These are phyloP conservation scores for Pseudogymnoascus sp. DNA, from an alignment of 2,329 filamentous ascomycete genomes.

Conservation along the genomic window DNA sequence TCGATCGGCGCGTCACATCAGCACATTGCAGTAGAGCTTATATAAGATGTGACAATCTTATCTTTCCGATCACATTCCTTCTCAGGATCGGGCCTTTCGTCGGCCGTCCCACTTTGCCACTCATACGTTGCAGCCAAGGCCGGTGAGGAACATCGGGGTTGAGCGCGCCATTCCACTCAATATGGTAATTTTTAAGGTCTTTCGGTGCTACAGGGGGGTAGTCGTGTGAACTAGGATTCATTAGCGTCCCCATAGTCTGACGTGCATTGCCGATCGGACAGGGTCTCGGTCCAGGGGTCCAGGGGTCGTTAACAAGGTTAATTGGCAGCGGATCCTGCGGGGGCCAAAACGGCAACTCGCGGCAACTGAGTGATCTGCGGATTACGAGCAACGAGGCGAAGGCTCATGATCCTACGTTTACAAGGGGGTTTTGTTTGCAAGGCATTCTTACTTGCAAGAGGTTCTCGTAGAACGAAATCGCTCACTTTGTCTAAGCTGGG, in stretches of 20 bases:
- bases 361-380: not conserved
- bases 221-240: not conserved
- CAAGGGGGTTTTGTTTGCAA: not conserved
- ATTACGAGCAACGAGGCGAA: not conserved
- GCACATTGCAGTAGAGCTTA: not conserved
- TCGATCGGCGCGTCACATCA: not conserved
- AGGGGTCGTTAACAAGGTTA: not conserved
- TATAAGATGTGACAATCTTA: not conserved
- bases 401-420: not conserved
- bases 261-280: not conserved
- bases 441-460: not conserved
- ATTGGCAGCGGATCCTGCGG: not conserved
- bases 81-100: not conserved
- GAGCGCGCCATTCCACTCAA: not conserved
- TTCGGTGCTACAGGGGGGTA: not conserved
- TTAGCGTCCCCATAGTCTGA: not conserved
- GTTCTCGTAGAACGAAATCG: not conserved
- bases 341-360: not conserved
- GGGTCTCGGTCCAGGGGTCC: not conserved
- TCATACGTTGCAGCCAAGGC: not conserved
- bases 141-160: not conserved
- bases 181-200: not conserved
- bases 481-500: not conserved
- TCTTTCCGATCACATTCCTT: not conserved
- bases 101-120: not conserved